Conservation (phyloP, 164 flowering plant species). For the Aristolochia californica region DNA sequence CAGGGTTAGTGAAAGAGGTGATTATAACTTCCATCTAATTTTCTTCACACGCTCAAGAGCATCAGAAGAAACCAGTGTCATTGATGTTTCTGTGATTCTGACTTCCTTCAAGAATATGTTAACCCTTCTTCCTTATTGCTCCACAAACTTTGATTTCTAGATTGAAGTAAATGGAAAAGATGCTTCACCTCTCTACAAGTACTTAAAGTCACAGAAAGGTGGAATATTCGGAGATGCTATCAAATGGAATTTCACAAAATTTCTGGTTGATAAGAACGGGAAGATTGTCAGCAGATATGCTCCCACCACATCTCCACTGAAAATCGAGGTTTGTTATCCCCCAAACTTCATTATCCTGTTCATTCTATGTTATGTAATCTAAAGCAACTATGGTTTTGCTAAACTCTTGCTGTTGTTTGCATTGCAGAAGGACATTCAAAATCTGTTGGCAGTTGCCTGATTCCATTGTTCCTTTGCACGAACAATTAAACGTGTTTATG, state of each 20-base stretch:
- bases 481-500: too few species aligned
- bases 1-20: too few species aligned
- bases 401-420: constrained; percentile 3
- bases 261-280: constrained; percentile 77
- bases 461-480: too few species aligned
- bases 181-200: constrained; percentile 66
- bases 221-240: constrained; percentile 59
- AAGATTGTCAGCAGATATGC: constrained; percentile 71
- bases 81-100: too few species aligned
- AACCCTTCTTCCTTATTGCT: too few species aligned
- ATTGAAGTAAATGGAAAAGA: constrained; percentile 85
- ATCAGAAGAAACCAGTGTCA: too few species aligned
- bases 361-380: background rate
- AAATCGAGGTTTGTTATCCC: constrained; percentile 55
- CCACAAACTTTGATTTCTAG: constrained; percentile 20
- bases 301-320: constrained; percentile 66
- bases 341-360: background rate
- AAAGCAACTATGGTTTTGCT: too few species aligned
- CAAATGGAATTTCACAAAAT: constrained; percentile 97
- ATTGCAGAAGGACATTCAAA: constrained; percentile 61
- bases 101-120: too few species aligned
- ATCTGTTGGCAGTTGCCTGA: constrained; percentile 33
- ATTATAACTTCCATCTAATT: too few species aligned
- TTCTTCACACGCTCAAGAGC: too few species aligned
- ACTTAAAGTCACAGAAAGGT: constrained; percentile 64